Evolutionary conservation across 1,139 yeast species (phyloP), one percentile per base, ranked within the genome.

Genomic region (Yamadazyma conglobata): DNA sequence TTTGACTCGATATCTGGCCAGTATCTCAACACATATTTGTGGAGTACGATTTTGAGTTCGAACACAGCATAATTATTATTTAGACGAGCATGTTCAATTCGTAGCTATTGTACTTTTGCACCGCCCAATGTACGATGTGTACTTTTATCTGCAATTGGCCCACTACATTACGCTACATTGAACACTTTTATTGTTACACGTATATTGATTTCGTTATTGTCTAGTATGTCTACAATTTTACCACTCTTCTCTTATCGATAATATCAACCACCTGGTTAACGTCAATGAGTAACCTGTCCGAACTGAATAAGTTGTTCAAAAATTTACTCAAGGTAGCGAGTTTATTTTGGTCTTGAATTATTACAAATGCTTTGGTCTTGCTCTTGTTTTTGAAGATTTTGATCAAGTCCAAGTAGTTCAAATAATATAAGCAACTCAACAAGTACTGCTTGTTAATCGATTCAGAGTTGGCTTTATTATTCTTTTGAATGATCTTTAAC

Each of bases 381-480:
- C 68, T 52, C 48, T 64, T 65, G 46, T 67, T 66, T 43, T 66
- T 67, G 42, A 62, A 58, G 19, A 68, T 64, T 28, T 50, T 47
- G 22, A 67, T 52, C 37, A 67, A 50, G 25, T 47, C 49, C 34
- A 67, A 52, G 38, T 65, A 56, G 41, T 61, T 49, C 40, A 67
- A 52, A 40, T 64, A 67, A 39, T 61, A 67, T 37, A 68, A 54
- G 35, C 65, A 63, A 32, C 66, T 57, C 25, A 68, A 52, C 34
- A 68, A 54, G 41, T 68, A 67, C 40, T 67, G 73, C 47, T 67
- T 68, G 47, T 68, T 66, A 35, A 58, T 54, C 10, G 66, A 52
- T 43, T 67, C 73, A 19, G 63, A 48, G 25, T 50, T 44, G 19
- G 40, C 27, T 33, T 41, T 22, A 31, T 38, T 13, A 19, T 35